Conservation (phyloP, 2,329 filamentous ascomycete genomes). For the Ophiocordyceps robertsii region DNA sequence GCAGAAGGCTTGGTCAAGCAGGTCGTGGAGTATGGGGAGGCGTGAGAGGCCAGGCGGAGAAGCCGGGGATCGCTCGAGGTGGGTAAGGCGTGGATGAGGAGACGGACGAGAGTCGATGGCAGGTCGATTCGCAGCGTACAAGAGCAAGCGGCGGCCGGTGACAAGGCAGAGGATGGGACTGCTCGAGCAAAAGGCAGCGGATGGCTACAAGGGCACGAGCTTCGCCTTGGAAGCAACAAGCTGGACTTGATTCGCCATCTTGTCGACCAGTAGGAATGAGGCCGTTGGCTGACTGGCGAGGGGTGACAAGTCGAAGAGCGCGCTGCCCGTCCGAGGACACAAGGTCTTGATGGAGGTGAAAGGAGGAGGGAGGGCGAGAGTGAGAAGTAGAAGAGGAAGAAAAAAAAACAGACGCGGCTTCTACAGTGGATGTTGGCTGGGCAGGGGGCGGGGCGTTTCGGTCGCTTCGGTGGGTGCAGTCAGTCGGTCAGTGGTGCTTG, state of each 20-base stretch:
- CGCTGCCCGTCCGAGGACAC: background rate
- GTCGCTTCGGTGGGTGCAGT: background rate
- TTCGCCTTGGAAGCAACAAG: slow-evolving; percentile 1
- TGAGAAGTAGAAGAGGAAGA: background rate
- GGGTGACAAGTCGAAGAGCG: background rate
- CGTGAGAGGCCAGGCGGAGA: too few species aligned
- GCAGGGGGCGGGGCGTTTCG: background rate
- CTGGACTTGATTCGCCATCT: slow-evolving; percentile 4
- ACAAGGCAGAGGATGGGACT: background rate
- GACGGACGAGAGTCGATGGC: background rate
- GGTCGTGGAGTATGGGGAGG: too few species aligned
- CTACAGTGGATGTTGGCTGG: too few species aligned
- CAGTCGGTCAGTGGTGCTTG: too few species aligned
- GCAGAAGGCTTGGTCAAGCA: too few species aligned
- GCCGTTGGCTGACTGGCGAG: background rate
- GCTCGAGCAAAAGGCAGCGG: background rate
- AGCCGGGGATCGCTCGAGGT: too few species aligned
- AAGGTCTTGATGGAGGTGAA: background rate
- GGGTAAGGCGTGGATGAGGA: too few species aligned
- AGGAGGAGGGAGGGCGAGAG: too few species aligned
- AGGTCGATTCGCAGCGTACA: background rate
- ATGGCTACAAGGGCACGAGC: background rate
- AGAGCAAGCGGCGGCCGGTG: background rate
- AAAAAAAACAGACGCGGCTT: background rate
- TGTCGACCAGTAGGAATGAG: background rate